phyloP scores from a whole-genome alignment of 495 filamentous ascomycete species.

The Viridothelium virens region DNA sequence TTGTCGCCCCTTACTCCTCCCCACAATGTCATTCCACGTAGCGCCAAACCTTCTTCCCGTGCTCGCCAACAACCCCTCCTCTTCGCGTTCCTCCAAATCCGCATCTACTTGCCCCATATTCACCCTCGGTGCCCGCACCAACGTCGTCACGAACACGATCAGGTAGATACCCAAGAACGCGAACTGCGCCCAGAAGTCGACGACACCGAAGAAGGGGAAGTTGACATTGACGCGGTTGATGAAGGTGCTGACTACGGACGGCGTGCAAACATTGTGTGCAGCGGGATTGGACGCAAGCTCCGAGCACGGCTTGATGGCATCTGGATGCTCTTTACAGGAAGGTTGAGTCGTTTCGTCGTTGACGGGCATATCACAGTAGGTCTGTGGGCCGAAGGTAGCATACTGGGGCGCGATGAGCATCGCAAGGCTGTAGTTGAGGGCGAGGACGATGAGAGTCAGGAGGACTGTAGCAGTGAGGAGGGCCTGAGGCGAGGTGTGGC shows the following conservation, averaged over 20 bases:
- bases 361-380: constrained; percentile 68
- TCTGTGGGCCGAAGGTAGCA: constrained; percentile 87
- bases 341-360: constrained; percentile 51
- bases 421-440: constrained; percentile 81
- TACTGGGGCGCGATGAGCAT: constrained; percentile 94
- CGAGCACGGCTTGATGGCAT: constrained; percentile 71
- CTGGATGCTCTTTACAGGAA: constrained; percentile 68
- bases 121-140: constrained; percentile 72
- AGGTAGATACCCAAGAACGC: constrained; percentile 81
- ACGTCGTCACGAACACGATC: constrained; percentile 61
- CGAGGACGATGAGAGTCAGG: constrained; percentile 78
- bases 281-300: constrained; percentile 56
- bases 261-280: constrained; percentile 74
- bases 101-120: constrained; percentile 70
- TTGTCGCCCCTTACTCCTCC: constrained; percentile 34
- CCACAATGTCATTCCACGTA: constrained; percentile 82
- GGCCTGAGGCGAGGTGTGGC: constrained; percentile 84
- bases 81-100: constrained; percentile 88
- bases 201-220: constrained; percentile 90
- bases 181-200: constrained; percentile 94
- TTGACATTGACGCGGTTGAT: constrained; percentile 89
- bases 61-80: constrained; percentile 79
- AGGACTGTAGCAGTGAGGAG: constrained; percentile 86
- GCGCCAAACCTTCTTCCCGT: constrained; percentile 72
- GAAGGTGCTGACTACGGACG: constrained; percentile 82